Conservation (phyloP, 441 rosid genomes). For the Croton laevigatus region DNA sequence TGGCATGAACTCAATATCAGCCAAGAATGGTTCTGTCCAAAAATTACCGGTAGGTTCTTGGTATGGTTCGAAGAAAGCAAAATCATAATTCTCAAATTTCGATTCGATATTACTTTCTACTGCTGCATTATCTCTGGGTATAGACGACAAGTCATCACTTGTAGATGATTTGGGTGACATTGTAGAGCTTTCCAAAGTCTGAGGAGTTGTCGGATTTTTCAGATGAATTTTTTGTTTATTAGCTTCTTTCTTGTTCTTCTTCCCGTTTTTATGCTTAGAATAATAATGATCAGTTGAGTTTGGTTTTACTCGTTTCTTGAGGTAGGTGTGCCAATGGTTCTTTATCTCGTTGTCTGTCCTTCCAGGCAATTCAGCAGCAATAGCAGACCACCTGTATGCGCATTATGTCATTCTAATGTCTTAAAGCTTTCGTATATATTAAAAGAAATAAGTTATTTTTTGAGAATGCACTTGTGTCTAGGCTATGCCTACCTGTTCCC, state of each 20-base stretch:
- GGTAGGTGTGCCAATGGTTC: slow-evolving; percentile 63
- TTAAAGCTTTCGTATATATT: no score
- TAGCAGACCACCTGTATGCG: slow-evolving; percentile 52
- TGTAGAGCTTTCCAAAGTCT: slow-evolving; percentile 26
- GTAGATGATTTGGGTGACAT: slow-evolving; percentile 26
- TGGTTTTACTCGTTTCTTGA: slow-evolving; percentile 38
- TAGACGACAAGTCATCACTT: slow-evolving; percentile 23
- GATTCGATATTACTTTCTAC: slow-evolving; percentile 8
- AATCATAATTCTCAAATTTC: slow-evolving; percentile 7
- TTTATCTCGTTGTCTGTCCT: slow-evolving; percentile 64
- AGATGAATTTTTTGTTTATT: not conserved
- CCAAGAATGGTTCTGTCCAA: slow-evolving; percentile 55
- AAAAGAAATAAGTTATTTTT: no score
- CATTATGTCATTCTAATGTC: no score
- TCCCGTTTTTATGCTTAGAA: not conserved
- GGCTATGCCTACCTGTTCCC: slow-evolving; percentile 42
- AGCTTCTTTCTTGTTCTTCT: not conserved
- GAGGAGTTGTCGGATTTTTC: not conserved
- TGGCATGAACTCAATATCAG: slow-evolving; percentile 24
- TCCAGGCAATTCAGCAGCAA: slow-evolving; percentile 56
- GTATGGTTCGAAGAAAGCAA: slow-evolving; percentile 21
- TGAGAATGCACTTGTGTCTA: no score
- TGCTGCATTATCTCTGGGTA: slow-evolving; percentile 7
- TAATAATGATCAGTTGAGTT: not conserved
- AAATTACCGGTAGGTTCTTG: slow-evolving; percentile 29